Percentiles rank a stretch among this genome's conserved stretches.
Conservation (phyloP, 805 yeast genomes). For the Vanderwaltozyma yarrowii region DNA sequence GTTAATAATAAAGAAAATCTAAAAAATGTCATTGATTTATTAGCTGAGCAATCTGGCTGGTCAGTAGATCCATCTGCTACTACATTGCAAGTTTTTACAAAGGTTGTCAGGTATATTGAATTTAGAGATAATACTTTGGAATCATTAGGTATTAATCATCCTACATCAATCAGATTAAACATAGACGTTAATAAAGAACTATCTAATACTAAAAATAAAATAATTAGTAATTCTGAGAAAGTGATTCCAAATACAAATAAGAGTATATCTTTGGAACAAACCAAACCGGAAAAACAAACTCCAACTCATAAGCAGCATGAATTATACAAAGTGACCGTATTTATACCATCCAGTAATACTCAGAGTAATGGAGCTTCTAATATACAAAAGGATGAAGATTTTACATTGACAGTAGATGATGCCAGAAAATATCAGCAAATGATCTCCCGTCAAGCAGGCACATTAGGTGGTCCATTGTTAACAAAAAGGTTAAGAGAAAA, state of each 20-base stretch:
- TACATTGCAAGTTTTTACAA: slow-evolving; percentile 19
- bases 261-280: neutral
- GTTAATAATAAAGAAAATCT: slow-evolving; percentile 14
- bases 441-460: slow-evolving; percentile 33
- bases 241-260: neutral
- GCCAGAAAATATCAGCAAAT: slow-evolving; percentile 45
- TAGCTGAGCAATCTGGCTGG: slow-evolving; percentile 10
- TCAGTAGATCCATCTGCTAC: slow-evolving; percentile 2
- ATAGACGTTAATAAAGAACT: neutral
- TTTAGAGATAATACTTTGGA: slow-evolving; percentile 8
- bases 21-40: slow-evolving; percentile 8
- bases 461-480: slow-evolving; percentile 32
- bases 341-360: slow-evolving; percentile 13
- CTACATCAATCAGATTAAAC: slow-evolving; percentile 7
- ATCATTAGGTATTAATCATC: slow-evolving; percentile 12
- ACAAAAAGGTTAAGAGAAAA: slow-evolving; percentile 34
- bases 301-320: slow-evolving; percentile 2
- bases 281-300: neutral
- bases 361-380: slow-evolving; percentile 1
- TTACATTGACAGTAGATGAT: slow-evolving; percentile 41
- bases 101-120: slow-evolving; percentile 7
- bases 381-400: slow-evolving; percentile 30
- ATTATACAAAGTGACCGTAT: slow-evolving; percentile 15
- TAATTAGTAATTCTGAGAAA: no score
- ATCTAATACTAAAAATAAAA: no score